Evolutionary conservation across 2,329 filamentous ascomycete genomes (phyloP).

Genomic region (Cordyceps militaris): DNA sequence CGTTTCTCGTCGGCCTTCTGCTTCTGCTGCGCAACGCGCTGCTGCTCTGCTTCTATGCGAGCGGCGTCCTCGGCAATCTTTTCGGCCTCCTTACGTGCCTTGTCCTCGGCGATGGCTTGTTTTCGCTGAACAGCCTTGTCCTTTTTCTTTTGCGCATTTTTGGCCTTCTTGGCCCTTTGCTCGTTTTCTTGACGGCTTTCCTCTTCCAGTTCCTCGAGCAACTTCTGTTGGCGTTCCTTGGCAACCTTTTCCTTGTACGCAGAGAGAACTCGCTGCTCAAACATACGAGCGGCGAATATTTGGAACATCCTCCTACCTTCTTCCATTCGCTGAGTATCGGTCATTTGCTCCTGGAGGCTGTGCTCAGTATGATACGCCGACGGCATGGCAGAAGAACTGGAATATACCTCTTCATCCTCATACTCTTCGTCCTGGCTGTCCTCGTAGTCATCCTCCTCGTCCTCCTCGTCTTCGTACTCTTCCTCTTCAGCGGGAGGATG

Average conservation of each 20-base stretch:
- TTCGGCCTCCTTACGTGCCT: conserved; percentile 78
- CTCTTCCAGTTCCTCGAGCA: conserved; percentile 85
- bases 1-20: conserved; percentile 82
- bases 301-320: conserved; percentile 98
- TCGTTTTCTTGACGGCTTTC: conserved; percentile 70
- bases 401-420: conserved; percentile 70
- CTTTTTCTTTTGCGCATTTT: conserved; percentile 91
- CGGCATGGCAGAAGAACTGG: conserved; percentile 32
- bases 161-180: conserved; percentile 85
- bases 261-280: conserved; percentile 91
- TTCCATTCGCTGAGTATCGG: conserved; percentile 97
- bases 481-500: conserved; percentile 73
- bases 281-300: conserved; percentile 98
- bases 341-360: conserved; percentile 78
- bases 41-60: conserved; percentile 66
- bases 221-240: conserved; percentile 80
- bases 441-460: conserved; percentile 45
- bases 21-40: conserved; percentile 72
- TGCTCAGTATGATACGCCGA: conserved; percentile 36
- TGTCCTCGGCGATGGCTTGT: conserved; percentile 83
- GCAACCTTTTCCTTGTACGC: conserved; percentile 98
- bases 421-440: conserved; percentile 57
- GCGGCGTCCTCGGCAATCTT: conserved; percentile 82
- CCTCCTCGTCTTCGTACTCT: conserved; percentile 60
- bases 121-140: conserved; percentile 89